phyloP scores from a whole-genome alignment of 352 stramenopile species.

The Globisporangium okanoganense region DNA sequence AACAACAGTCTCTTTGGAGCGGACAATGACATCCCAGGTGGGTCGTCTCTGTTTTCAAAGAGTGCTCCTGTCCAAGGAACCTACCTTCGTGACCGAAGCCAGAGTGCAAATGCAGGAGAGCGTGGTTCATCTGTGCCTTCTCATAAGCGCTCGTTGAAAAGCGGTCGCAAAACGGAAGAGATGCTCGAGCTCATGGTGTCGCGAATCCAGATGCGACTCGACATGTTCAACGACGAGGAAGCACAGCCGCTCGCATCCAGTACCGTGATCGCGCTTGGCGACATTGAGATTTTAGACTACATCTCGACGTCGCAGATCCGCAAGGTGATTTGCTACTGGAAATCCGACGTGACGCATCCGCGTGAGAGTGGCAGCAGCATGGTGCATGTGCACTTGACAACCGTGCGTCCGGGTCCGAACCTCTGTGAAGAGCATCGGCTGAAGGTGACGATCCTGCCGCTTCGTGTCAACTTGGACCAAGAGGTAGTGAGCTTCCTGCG shows the following conservation, averaged over 20 bases:
- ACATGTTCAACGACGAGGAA: slow-evolving; percentile 80
- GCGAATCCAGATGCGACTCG: slow-evolving; percentile 78
- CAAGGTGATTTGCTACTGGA: slow-evolving; percentile 90
- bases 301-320: slow-evolving; percentile 89
- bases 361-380: slow-evolving; percentile 84
- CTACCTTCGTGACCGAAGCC: slow-evolving; percentile 30
- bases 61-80: slow-evolving; percentile 27
- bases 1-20: slow-evolving; percentile 50
- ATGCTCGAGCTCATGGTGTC: slow-evolving; percentile 84
- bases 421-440: slow-evolving; percentile 82
- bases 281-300: slow-evolving; percentile 86
- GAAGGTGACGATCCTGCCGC: slow-evolving; percentile 65
- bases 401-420: slow-evolving; percentile 67
- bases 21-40: slow-evolving; percentile 18
- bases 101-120: background rate
- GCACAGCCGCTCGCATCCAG: slow-evolving; percentile 71
- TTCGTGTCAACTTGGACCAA: slow-evolving; percentile 85
- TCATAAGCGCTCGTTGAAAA: slow-evolving; percentile 66
- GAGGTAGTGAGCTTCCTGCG: slow-evolving; percentile 85
- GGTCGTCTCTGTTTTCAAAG: slow-evolving; percentile 38
- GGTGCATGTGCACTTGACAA: slow-evolving; percentile 76
- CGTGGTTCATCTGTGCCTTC: slow-evolving; percentile 10
- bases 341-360: slow-evolving; percentile 76
- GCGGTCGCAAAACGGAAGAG: slow-evolving; percentile 83
- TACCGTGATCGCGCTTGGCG: slow-evolving; percentile 65